phyloP scores from a whole-genome alignment of 371 early-diverging fungal genomes.

The Umbelopsis sp. region DNA sequence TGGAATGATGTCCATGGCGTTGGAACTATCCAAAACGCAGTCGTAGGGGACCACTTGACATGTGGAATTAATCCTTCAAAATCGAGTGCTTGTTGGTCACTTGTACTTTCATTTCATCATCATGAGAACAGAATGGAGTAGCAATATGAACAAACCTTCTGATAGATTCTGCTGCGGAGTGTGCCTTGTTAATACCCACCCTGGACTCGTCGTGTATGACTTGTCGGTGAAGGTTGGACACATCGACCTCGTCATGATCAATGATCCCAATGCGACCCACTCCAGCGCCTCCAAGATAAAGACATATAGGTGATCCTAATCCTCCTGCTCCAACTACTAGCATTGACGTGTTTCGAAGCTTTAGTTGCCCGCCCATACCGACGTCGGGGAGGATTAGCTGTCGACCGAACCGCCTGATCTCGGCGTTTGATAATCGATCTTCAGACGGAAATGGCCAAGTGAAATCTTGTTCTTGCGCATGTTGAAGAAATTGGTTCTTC shows the following conservation, averaged over 20 bases:
- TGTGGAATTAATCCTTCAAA: constrained; percentile 56
- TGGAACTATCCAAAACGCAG: constrained; percentile 63
- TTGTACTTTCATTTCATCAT: no score
- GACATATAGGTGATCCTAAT: constrained; percentile 88
- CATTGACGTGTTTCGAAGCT: constrained; percentile 76
- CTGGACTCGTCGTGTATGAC: constrained; percentile 86
- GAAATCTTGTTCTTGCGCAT: background rate
- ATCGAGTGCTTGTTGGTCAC: background rate
- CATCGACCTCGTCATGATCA: constrained; percentile 95
- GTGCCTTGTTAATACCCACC: constrained; percentile 80
- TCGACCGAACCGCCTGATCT: constrained; percentile 89
- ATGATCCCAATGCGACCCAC: constrained; percentile 92
- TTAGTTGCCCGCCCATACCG: constrained; percentile 85
- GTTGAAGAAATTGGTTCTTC: background rate
- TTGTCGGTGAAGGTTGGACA: constrained; percentile 97
- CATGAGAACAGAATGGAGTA: background rate
- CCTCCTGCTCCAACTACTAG: constrained; percentile 98
- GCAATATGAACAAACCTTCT: background rate
- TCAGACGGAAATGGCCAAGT: constrained; percentile 28
- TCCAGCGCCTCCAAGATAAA: constrained; percentile 95
- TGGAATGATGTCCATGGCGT: constrained; percentile 65
- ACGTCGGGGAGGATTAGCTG: constrained; percentile 92
- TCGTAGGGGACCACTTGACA: constrained; percentile 61
- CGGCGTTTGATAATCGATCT: constrained; percentile 52
- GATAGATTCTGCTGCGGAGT: constrained; percentile 59